phyloP scores from a whole-genome alignment of 2,329 filamentous ascomycete species.

The Graphium sp. region DNA sequence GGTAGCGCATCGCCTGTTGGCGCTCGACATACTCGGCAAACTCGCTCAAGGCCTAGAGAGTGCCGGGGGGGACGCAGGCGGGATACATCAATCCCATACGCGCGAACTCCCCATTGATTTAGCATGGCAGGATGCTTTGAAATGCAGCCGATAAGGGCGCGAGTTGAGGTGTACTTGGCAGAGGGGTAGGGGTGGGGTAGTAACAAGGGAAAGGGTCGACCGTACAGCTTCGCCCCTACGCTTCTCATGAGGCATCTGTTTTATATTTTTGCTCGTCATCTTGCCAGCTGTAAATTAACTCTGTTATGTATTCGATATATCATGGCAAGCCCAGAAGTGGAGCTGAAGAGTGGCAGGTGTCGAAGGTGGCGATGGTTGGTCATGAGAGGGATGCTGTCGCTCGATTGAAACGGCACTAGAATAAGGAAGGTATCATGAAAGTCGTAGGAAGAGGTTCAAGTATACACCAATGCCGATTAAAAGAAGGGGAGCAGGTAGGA shows the following conservation, averaged over 20 bases:
- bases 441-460: too few species aligned
- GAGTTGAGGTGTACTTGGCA: neutral
- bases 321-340: slow-evolving; percentile 10
- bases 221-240: slow-evolving; percentile 74
- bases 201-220: neutral
- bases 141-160: neutral
- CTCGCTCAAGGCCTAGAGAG: slow-evolving; percentile 59
- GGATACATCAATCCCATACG: too few species aligned
- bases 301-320: slow-evolving; percentile 13
- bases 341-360: too few species aligned
- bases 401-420: too few species aligned
- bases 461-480: too few species aligned
- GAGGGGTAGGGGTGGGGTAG: neutral
- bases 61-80: neutral
- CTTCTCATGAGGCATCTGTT: slow-evolving; percentile 58
- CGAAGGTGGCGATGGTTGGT: too few species aligned
- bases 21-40: slow-evolving; percentile 97
- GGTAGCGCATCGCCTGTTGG: slow-evolving; percentile 63
- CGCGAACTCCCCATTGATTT: too few species aligned
- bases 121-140: neutral
- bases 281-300: too few species aligned
- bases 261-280: slow-evolving; percentile 39
- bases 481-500: too few species aligned
- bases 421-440: too few species aligned
- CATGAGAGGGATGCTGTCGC: too few species aligned